Evolutionary conservation across 2,329 filamentous ascomycete genomes (phyloP).

Genomic region (Epichloe bromicola): DNA sequence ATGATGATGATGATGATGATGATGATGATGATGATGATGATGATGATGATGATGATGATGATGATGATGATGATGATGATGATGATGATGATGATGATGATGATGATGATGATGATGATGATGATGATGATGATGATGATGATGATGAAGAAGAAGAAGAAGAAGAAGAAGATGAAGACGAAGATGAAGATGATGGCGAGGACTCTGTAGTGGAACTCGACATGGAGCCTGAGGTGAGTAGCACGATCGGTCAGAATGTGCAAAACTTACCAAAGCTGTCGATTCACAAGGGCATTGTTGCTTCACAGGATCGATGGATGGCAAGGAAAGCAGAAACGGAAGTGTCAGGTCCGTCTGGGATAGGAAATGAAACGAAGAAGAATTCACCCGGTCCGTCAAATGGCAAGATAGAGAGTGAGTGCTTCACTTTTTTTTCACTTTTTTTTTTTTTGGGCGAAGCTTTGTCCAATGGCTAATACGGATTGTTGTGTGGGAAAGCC

Average conservation of each 20-base stretch:
- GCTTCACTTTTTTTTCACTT: background rate
- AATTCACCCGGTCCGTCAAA: background rate
- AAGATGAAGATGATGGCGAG: background rate
- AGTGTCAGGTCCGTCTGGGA: background rate
- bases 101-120: background rate
- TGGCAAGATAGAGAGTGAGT: background rate
- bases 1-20: background rate
- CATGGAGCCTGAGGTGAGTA: background rate
- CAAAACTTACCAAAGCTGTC: background rate
- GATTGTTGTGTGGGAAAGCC: background rate
- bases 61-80: background rate
- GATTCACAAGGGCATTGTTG: background rate
- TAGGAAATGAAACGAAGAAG: background rate
- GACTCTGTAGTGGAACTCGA: background rate
- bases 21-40: background rate
- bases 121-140: background rate
- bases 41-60: background rate
- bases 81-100: background rate
- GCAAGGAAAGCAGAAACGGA: background rate
- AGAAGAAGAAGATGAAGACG: background rate
- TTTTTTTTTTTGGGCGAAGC: background rate
- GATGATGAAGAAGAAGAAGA: background rate
- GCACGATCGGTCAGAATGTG: background rate
- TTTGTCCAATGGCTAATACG: background rate
- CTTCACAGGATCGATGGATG: background rate